Conservation (phyloP, 257 asterid species). For the Nicotiana obtusifolia region DNA sequence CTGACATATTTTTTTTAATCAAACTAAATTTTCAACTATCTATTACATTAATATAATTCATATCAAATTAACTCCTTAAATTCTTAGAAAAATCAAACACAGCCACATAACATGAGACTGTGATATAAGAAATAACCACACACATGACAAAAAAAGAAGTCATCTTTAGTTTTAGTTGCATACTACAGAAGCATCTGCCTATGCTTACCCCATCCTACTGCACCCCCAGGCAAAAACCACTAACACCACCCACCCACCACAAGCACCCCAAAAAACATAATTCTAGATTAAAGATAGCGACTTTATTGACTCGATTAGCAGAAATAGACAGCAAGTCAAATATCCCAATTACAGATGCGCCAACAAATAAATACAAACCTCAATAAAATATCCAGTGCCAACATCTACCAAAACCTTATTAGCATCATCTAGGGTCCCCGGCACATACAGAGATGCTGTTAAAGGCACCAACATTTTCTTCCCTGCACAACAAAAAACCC, state of each 20-base stretch:
- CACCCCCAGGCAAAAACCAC: neutral
- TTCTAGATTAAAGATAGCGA: neutral
- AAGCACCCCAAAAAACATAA: neutral
- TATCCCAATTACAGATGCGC: neutral
- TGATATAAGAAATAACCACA: neutral
- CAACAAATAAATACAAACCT: conserved; percentile 33
- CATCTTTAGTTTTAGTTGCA: neutral
- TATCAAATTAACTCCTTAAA: neutral
- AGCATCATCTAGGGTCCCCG: conserved; percentile 79
- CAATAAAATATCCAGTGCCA: conserved; percentile 90
- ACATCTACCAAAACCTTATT: conserved; percentile 89
- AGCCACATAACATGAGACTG: neutral
- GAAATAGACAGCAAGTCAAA: neutral
- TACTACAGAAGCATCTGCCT: neutral
- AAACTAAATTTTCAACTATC: neutral
- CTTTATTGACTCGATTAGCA: neutral
- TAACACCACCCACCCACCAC: neutral
- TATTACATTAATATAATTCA: neutral
- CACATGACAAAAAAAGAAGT: neutral
- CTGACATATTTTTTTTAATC: neutral
- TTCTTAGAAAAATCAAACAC: neutral
- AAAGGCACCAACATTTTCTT: conserved; percentile 86
- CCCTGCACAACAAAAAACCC: conserved; percentile 28
- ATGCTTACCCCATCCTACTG: neutral
- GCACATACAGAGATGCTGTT: conserved; percentile 85